Evolutionary conservation across 148 eudicot genomes (phyloP), one percentile per base, ranked within the genome.

Genomic region (Camellia lanceoleosa): DNA sequence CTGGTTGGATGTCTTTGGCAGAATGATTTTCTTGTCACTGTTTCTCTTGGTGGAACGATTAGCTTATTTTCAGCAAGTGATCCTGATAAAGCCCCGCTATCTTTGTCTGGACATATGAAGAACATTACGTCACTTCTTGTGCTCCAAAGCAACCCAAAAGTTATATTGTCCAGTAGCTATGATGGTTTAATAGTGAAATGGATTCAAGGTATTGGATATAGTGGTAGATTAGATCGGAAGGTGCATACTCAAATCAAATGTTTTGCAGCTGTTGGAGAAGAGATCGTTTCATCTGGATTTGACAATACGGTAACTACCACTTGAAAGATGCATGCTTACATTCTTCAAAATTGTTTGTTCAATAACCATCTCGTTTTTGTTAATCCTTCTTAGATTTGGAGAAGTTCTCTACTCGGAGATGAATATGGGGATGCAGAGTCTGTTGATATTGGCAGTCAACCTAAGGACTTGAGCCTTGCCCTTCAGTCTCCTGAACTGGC

Each of bases 1-100:
- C 80, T 93, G 43, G 98, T 96, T 80, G 99, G 99, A 82, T 89
- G 99, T 84, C 97, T 96, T 72, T 96, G 99, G 99, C 97, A 88
- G 84, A 96, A 96, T 85, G 95, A 93, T 81, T 79, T 84, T 80
- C 81, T 96, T 19, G 89, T 96, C 76, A 90, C 90, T 68, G 90
- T 96, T 84, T 93, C 99, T 82, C 99, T 96, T 76, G 98, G 97
- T 82, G 99, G 99, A 80, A 88, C 88, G 66, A 88, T 96, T 68
- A 84, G 78, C 80, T 38, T 93, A 81, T 96, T 83, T 86, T 87
- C 93, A 61, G 95, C 93, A 47, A 88, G 81, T 85, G 93, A 93
- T 89, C 90, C 86, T 83, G 95, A 91, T 80, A 85, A 92, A 78
- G 81, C 80, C 68, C 97, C 99, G 10, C 49, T 88, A 44, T 52